Percentiles rank a stretch among this genome's conserved stretches.
phyloP scores from a whole-genome alignment of 768 basidiomycete genomes.

The Dacryopinax primogenitus region DNA sequence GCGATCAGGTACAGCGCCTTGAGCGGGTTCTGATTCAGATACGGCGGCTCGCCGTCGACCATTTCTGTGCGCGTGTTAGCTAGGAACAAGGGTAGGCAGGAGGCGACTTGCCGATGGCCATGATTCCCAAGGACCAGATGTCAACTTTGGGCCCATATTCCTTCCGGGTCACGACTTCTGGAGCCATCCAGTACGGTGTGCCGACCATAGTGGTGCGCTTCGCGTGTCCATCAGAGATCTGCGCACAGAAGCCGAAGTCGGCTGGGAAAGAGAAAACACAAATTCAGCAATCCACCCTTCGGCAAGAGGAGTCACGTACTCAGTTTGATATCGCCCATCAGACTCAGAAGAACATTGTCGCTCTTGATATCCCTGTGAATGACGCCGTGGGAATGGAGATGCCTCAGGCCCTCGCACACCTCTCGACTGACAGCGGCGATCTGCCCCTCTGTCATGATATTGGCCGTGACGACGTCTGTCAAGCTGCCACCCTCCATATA shows the following conservation, averaged over 20 bases:
- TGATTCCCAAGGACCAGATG: conserved; percentile 93
- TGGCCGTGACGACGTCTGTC: conserved; percentile 91
- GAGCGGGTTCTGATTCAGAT: conserved; percentile 89
- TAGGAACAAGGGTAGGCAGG: neutral
- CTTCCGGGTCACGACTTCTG: conserved; percentile 93
- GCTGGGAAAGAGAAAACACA: conserved; percentile 51
- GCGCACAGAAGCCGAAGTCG: conserved; percentile 98
- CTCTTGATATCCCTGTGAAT: conserved; percentile 99
- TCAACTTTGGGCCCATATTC: conserved; percentile 99
- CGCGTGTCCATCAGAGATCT: conserved; percentile 78
- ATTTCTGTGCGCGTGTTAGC: conserved; percentile 46
- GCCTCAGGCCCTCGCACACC: conserved; percentile 83
- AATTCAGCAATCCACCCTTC: neutral
- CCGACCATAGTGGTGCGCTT: conserved; percentile 98
- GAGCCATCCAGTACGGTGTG: conserved; percentile 99
- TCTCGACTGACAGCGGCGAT: conserved; percentile 94
- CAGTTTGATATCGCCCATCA: conserved; percentile 94
- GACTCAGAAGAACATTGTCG: conserved; percentile 85
- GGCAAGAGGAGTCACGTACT: conserved; percentile 46
- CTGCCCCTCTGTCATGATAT: conserved; percentile 96
- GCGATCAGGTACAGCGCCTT: conserved; percentile 97
- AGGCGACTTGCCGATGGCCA: conserved; percentile 66
- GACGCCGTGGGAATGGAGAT: conserved; percentile 89
- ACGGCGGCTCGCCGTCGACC: conserved; percentile 96
- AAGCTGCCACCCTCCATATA: conserved; percentile 96